Percentiles rank a stretch among this genome's conserved stretches.
phyloP scores from a whole-genome alignment of 495 filamentous ascomycete species.

The Neurospora tetraspora region DNA sequence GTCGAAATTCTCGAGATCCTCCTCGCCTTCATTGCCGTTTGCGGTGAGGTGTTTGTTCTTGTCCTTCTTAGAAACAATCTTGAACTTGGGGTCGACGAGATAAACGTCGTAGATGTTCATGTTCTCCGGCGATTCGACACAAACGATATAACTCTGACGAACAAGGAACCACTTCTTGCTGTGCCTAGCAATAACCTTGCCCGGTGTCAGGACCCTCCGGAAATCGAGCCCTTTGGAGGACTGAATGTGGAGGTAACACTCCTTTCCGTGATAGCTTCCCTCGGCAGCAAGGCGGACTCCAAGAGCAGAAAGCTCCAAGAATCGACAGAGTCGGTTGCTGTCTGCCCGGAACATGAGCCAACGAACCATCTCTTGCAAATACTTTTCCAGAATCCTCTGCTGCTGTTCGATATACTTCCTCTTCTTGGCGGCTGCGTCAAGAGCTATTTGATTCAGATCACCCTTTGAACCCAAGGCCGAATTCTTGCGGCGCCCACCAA shows the following conservation, averaged over 20 bases:
- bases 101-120: conserved; percentile 99
- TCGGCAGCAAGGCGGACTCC: conserved; percentile 93
- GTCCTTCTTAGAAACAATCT: conserved; percentile 62
- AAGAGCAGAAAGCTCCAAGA: conserved; percentile 87
- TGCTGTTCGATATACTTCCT: conserved; percentile 52
- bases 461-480: conserved; percentile 21
- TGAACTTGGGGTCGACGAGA: conserved; percentile 78
- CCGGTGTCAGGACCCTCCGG: conserved; percentile 65
- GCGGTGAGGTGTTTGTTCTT: conserved; percentile 55
- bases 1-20: conserved; percentile 26
- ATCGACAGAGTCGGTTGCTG: conserved; percentile 92
- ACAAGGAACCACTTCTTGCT: conserved; percentile 95
- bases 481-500: conserved; percentile 23
- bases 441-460: conserved; percentile 12
- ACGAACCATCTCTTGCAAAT: conserved; percentile 87
- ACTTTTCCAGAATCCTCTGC: conserved; percentile 76
- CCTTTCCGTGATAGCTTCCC: conserved; percentile 94
- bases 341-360: conserved; percentile 94
- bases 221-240: conserved; percentile 88
- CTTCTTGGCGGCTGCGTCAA: conserved; percentile 25
- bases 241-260: conserved; percentile 85
- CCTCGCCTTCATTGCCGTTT: conserved; percentile 38
- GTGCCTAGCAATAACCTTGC: conserved; percentile 67
- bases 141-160: conserved; percentile 94
- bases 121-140: conserved; percentile 92